Evolutionary conservation across 2,329 filamentous ascomycete genomes (phyloP).

Genomic region (Colletotrichum sp.): DNA sequence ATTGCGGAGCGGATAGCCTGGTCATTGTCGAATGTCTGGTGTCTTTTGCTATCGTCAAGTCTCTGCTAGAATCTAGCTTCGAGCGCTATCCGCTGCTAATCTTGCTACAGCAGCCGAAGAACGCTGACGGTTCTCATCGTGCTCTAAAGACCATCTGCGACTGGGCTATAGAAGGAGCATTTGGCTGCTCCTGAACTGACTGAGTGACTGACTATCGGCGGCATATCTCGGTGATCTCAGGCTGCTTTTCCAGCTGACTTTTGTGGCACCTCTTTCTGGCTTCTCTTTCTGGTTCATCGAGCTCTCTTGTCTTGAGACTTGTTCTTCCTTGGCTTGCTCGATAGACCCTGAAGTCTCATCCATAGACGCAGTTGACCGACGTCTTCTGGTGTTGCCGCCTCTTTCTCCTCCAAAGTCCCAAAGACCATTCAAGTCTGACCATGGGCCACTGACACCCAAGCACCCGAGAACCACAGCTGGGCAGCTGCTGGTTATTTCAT

Average conservation of each 20-base stretch:
- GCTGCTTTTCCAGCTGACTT: conserved; percentile 21
- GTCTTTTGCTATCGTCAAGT: conserved; percentile 76
- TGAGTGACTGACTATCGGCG: conserved; percentile 23
- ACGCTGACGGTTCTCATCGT: conserved; percentile 39
- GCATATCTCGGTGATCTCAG: conserved; percentile 21
- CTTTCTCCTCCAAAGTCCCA: conserved; percentile 14
- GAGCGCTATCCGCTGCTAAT: conserved; percentile 65
- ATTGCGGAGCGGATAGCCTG: conserved; percentile 48
- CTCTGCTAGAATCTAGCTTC: conserved; percentile 68
- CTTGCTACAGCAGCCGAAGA: conserved; percentile 57
- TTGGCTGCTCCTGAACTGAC: conserved; percentile 18
- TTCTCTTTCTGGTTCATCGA: conserved; percentile 12
- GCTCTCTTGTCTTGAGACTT: not conserved
- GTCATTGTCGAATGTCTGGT: conserved; percentile 51
- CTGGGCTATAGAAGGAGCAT: conserved; percentile 50
- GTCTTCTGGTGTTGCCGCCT: conserved; percentile 1
- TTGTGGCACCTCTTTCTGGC: conserved; percentile 18
- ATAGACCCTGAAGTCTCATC: conserved; percentile 14
- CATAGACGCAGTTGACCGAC: not conserved
- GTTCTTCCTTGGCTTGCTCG: conserved; percentile 14
- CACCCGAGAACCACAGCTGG: conserved; percentile 4
- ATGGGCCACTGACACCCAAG: conserved; percentile 2
- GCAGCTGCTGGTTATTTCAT: conserved; percentile 8
- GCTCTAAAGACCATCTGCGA: conserved; percentile 49
- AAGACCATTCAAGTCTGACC: conserved; percentile 2